Evolutionary conservation across 495 filamentous ascomycete genomes (phyloP), one percentile per base, ranked within the genome.

Genomic region (Daldinia childiae): DNA sequence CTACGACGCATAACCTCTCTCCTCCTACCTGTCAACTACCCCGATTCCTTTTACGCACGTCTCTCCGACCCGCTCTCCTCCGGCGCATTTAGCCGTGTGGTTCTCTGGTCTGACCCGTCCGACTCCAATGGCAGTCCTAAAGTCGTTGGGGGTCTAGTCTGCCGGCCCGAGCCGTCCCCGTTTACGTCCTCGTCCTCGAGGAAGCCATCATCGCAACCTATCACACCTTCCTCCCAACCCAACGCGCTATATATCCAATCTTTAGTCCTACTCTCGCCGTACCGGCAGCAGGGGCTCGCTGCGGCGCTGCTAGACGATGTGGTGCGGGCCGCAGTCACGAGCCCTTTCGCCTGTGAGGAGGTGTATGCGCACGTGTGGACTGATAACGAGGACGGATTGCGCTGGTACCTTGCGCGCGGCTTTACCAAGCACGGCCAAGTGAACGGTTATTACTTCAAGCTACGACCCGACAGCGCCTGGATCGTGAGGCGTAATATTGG

Each of bases 351-450:
- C 39, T 69, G 72, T 51, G 51, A 80, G 21, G 83, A 81, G 14
- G 86, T 83, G 11, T 94, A 92, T 59, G 95, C 95, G 14, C 95
- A 99, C 81, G 95, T 98, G 2, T 98, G 97, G 90, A 93, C 95
- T 66, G 89, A 90, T 64, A 98, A 99, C 76, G 86, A 87, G 11
- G 95, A 97, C 45, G 95, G 87, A 0, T 78, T 96, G 76, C 86
- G 87, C 64, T 99, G 95, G 95, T 99, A 99, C 83, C 69, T 78
- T 21, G 86, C 87, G 62, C 85, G 93, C n/a, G 93, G 95, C 4
- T 99, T 99, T 69, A 81, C 83, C 15, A 74, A 76, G 30, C 78
- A 82, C 41, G 86, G 80, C 19, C 77, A 81, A 52, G 77, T 92
- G 1, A 79, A 90, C 65, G 90, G 89, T 8, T 99, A 98, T 80